These are phyloP conservation scores for Fraxinus velutina DNA, from an alignment of 305 asterid genomes.

Conservation along the genomic window DNA sequence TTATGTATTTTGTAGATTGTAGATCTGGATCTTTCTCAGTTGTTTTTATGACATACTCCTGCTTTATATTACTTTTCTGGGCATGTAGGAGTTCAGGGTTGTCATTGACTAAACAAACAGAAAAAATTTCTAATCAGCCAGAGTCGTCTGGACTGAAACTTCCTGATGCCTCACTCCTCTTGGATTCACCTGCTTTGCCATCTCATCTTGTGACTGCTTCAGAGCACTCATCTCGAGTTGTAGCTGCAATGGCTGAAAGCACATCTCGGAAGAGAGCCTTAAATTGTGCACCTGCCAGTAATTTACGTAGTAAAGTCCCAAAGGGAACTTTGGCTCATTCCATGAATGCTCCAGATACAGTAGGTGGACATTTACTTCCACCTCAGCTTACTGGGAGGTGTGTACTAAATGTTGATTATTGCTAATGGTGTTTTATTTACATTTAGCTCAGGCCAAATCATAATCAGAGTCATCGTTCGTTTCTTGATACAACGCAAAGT, in stretches of 20 bases:
- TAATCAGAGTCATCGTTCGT: background rate
- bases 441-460: background rate
- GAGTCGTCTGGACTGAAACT: slow-evolving; percentile 48
- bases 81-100: slow-evolving; percentile 30
- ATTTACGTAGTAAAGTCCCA: slow-evolving; percentile 66
- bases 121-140: slow-evolving; percentile 21
- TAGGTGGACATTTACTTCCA: slow-evolving; percentile 60
- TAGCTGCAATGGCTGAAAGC: slow-evolving; percentile 78
- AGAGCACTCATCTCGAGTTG: slow-evolving; percentile 79
- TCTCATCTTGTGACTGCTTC: slow-evolving; percentile 35
- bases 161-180: slow-evolving; percentile 81
- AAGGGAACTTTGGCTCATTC: slow-evolving; percentile 60
- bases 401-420: slow-evolving; percentile 9
- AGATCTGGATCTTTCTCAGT: background rate
- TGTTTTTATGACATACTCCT: slow-evolving; percentile 1
- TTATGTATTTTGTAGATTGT: background rate
- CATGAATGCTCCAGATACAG: slow-evolving; percentile 66
- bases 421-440: background rate
- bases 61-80: slow-evolving; percentile 18
- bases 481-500: background rate
- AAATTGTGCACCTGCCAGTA: slow-evolving; percentile 37
- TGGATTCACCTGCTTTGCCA: slow-evolving; percentile 54
- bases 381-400: slow-evolving; percentile 91
- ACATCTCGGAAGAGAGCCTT: slow-evolving; percentile 68
- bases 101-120: slow-evolving; percentile 28